A percentile compares a stretch with the other conserved stretches of the same genome.
phyloP scores from a whole-genome alignment of 2,329 filamentous ascomycete species.

The Emmonsia crescens region DNA sequence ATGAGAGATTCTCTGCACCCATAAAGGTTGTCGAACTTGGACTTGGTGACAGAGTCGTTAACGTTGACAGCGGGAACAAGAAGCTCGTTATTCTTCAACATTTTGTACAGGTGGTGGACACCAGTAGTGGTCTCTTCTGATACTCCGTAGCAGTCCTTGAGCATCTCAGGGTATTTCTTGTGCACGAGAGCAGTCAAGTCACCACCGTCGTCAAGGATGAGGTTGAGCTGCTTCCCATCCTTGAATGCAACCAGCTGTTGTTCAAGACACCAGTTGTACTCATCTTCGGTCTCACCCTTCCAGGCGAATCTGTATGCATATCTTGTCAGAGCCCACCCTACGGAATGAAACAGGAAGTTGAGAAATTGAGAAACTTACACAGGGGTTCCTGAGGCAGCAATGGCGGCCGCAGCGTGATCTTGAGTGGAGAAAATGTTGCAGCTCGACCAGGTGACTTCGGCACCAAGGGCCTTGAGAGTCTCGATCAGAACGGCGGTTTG shows the following conservation, averaged over 20 bases:
- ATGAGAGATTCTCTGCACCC: slow-evolving; percentile 97
- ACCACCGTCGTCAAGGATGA: slow-evolving; percentile 98
- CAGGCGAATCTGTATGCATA: slow-evolving; percentile 47
- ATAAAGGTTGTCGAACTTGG: slow-evolving; percentile 99
- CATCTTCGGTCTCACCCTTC: slow-evolving; percentile 96
- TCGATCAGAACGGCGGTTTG: slow-evolving; percentile 99
- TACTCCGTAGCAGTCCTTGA: slow-evolving; percentile 95
- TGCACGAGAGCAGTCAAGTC: slow-evolving; percentile 94
- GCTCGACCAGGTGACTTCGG: slow-evolving; percentile 96
- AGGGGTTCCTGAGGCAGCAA: slow-evolving; percentile 84
- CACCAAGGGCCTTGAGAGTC: slow-evolving; percentile 86
- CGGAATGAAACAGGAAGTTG: neutral
- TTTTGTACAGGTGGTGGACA: slow-evolving; percentile 98
- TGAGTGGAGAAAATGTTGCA: slow-evolving; percentile 99
- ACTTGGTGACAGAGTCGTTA: slow-evolving; percentile 99
- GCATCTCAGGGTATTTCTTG: slow-evolving; percentile 96
- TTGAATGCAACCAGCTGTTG: slow-evolving; percentile 97
- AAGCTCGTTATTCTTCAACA: slow-evolving; percentile 84
- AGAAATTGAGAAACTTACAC: slow-evolving; percentile 42
- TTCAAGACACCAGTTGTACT: slow-evolving; percentile 99
- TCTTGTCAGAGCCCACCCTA: neutral
- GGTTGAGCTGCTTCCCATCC: slow-evolving; percentile 90
- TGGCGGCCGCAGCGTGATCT: slow-evolving; percentile 95
- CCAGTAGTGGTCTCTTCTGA: slow-evolving; percentile 99
- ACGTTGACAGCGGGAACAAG: slow-evolving; percentile 96